Conservation (phyloP, 192 early-diverging fungal genomes). For the Kappamyces sp. region DNA sequence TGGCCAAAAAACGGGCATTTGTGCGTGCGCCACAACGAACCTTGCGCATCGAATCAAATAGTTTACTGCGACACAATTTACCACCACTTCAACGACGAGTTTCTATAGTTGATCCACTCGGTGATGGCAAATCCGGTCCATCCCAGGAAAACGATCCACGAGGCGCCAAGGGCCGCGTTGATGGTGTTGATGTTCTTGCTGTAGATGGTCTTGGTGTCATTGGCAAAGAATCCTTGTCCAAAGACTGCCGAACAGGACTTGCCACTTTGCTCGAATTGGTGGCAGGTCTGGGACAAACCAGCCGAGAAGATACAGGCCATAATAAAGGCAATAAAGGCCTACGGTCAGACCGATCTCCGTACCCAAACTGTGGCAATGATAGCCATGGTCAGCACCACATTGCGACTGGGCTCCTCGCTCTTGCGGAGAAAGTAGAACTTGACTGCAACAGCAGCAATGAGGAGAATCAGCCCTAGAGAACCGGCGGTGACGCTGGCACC, state of each 20-base stretch:
- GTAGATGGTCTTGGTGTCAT: conserved; percentile 24
- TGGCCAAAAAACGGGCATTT: too few species aligned
- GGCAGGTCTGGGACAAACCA: conserved; percentile 29
- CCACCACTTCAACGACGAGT: conserved; percentile 9
- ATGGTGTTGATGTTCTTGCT: conserved; percentile 27
- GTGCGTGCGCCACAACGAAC: too few species aligned
- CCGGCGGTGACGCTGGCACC: background rate
- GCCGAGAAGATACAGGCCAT: conserved; percentile 24
- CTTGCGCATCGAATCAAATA: too few species aligned
- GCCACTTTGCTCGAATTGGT: conserved; percentile 19
- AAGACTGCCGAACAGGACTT: conserved; percentile 21
- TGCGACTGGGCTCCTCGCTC: conserved; percentile 22
- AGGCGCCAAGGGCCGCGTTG: conserved; percentile 16
- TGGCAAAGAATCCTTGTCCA: conserved; percentile 31
- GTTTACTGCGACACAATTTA: too few species aligned
- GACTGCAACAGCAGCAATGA: background rate
- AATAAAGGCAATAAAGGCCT: conserved; percentile 23
- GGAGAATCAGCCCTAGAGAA: background rate
- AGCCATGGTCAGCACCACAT: conserved; percentile 27
- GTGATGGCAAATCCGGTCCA: conserved; percentile 27
- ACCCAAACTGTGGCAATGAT: conserved; percentile 23
- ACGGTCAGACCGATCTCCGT: too few species aligned
- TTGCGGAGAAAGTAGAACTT: conserved; percentile 24
- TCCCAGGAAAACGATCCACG: conserved; percentile 23
- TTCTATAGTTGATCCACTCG: conserved; percentile 10